Evolutionary conservation across 2,329 filamentous ascomycete species (phyloP).

Genomic region (Colletotrichum orbiculare): DNA sequence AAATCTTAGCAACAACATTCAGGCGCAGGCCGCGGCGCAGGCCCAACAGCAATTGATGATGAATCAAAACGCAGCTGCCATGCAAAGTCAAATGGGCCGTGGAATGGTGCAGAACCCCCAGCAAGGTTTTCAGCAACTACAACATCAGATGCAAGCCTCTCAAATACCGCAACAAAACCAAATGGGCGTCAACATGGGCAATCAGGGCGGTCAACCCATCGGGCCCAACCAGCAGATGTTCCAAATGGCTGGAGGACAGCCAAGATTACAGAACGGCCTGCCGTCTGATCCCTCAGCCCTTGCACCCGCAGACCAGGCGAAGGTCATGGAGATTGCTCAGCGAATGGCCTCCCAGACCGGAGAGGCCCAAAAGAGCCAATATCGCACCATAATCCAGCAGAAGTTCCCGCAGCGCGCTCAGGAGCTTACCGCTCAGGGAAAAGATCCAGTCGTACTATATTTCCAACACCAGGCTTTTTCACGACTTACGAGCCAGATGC

Average conservation of each 20-base stretch:
- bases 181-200: constrained; percentile 55
- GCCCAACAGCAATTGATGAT: constrained; percentile 61
- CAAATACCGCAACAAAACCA: constrained; percentile 61
- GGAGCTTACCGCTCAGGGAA: constrained; percentile 56
- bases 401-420: constrained; percentile 54
- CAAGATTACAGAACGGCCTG: constrained; percentile 43
- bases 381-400: constrained; percentile 52
- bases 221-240: constrained; percentile 53
- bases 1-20: constrained; percentile 61
- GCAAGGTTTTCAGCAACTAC: constrained; percentile 67
- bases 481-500: constrained; percentile 38
- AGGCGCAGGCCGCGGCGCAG: constrained; percentile 53
- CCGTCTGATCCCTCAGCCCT: constrained; percentile 52
- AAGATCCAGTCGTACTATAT: constrained; percentile 62
- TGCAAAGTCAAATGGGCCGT: constrained; percentile 64
- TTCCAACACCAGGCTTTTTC: constrained; percentile 60
- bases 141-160: constrained; percentile 68
- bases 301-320: constrained; percentile 55
- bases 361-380: constrained; percentile 57
- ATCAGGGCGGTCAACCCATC: constrained; percentile 49
- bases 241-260: constrained; percentile 50
- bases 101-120: constrained; percentile 61
- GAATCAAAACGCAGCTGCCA: constrained; percentile 55
- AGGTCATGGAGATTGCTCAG: constrained; percentile 57
- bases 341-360: constrained; percentile 52